Conservation (phyloP, 805 yeast species). For the Pichia gijzeniarum region DNA sequence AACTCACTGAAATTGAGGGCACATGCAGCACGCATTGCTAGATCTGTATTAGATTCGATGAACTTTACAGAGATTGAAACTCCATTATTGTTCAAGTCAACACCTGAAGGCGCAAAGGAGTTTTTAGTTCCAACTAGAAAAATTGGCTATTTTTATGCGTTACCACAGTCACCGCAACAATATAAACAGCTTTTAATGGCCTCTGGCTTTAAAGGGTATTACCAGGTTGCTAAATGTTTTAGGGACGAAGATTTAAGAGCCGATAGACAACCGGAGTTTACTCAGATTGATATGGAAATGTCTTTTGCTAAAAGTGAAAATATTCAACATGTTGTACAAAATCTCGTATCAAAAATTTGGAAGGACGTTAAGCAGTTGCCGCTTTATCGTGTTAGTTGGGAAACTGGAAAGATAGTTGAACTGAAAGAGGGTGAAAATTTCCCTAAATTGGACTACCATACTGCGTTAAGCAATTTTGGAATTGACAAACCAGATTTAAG, state of each 20-base stretch:
- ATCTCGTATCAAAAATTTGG: slow-evolving; percentile 54
- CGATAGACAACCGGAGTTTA: slow-evolving; percentile 96
- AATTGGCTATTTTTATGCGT: slow-evolving; percentile 61
- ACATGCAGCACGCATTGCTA: slow-evolving; percentile 40
- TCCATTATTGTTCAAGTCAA: slow-evolving; percentile 86
- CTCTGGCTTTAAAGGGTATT: slow-evolving; percentile 80
- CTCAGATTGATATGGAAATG: slow-evolving; percentile 96
- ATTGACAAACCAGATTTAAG: slow-evolving; percentile 94
- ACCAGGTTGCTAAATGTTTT: slow-evolving; percentile 89
- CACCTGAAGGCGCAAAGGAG: slow-evolving; percentile 98
- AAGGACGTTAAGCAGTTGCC: slow-evolving; percentile 34
- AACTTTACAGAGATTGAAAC: slow-evolving; percentile 84
- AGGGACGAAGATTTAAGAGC: slow-evolving; percentile 93
- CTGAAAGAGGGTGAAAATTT: slow-evolving; percentile 26
- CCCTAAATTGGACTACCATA: slow-evolving; percentile 50
- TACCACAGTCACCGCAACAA: slow-evolving; percentile 98
- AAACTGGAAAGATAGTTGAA: slow-evolving; percentile 28
- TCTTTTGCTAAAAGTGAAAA: slow-evolving; percentile 65
- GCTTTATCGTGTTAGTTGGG: slow-evolving; percentile 32
- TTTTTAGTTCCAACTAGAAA: slow-evolving; percentile 87
- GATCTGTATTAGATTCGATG: slow-evolving; percentile 31
- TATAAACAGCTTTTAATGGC: slow-evolving; percentile 94
- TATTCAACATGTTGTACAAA: slow-evolving; percentile 60
- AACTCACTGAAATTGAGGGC: slow-evolving; percentile 51
- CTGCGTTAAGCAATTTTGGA: slow-evolving; percentile 72